Evolutionary conservation across 129 eudicot genomes (phyloP).

Genomic region (Artemisia tridentata): DNA sequence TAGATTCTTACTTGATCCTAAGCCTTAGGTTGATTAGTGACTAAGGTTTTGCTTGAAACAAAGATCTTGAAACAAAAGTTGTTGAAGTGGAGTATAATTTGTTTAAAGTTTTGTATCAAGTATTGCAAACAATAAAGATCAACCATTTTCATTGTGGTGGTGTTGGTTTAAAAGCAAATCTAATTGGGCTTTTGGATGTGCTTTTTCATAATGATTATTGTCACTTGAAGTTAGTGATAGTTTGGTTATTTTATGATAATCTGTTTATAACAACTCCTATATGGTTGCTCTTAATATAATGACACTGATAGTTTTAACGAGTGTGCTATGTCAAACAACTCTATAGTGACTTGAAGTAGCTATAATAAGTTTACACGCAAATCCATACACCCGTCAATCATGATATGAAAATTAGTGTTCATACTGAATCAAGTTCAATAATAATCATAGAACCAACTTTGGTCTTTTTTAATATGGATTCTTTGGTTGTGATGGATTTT

Average conservation of each 20-base stretch:
- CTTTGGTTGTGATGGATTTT: constrained; percentile 19
- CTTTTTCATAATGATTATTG: not conserved
- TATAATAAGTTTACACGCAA: not conserved
- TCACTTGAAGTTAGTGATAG: not conserved
- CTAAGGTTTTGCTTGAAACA: not conserved
- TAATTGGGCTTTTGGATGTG: not conserved
- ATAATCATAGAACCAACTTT: not conserved
- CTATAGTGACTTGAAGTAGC: constrained; percentile 2
- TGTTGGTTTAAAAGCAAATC: not conserved
- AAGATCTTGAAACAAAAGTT: constrained; percentile 6
- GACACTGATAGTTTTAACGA: not conserved
- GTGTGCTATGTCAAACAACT: not conserved
- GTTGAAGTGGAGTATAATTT: constrained; percentile 8
- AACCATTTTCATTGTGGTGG: constrained; percentile 10
- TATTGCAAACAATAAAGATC: constrained; percentile 10
- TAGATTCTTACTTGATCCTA: too few relatives aligned
- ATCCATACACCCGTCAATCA: not conserved
- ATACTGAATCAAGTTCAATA: not conserved
- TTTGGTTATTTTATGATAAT: not conserved
- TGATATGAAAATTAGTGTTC: constrained; percentile 1
- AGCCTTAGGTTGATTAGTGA: not conserved
- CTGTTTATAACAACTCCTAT: not conserved
- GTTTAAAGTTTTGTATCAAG: not conserved
- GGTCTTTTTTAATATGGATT: not conserved
- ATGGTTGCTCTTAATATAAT: not conserved